Evolutionary conservation across 768 basidiomycete genomes (phyloP), one percentile per base, ranked within the genome.

Genomic region (Mycena alexandri): DNA sequence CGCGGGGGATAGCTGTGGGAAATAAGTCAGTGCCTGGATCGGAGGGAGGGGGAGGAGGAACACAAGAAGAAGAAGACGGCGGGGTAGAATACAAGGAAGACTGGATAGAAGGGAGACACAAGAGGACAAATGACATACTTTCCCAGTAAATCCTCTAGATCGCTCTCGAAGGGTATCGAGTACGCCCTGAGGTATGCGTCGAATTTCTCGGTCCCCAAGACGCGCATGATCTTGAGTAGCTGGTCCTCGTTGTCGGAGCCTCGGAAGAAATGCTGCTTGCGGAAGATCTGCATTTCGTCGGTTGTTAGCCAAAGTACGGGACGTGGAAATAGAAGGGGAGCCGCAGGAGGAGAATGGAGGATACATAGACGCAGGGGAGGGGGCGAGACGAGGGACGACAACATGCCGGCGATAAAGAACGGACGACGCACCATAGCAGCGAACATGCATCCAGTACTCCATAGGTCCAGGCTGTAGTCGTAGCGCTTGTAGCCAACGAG

Each of bases 381-480:
- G 38, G 38, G 9, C 29, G 29, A 38, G 38, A 14, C 10, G 38
- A 14, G 10, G 34, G 34, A 36, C 12, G 34, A 36, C 34, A 57
- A 12, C 38, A 38, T 43, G 11, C n/a, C n/a, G n/a, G 33, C 16
- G n/a, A 51, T 13, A 16, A 38, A 25, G 43, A 3, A 29, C 22
- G 21, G 22, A 14, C 12, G 16, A 57, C 86, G 67, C 64, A 90
- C 90, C 89, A 92, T 91, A 36, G 87, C 85, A 3, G 90, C 91
- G 64, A 90, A 85, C 87, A 91, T 91, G 78, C 90, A 91, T n/a
- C 91, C 91, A 60, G 90, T 78, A 77, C 87, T 88, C 91, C 91
- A 92, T 76, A 92, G 84, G 71, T 91, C 90, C 46, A 92, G 80
- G 71, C 86, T 87, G 75, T 91, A 91, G 77, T 92, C 90, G 74